Conservation (phyloP, 2,329 filamentous ascomycete genomes). For the Colletotrichum paranaense region DNA sequence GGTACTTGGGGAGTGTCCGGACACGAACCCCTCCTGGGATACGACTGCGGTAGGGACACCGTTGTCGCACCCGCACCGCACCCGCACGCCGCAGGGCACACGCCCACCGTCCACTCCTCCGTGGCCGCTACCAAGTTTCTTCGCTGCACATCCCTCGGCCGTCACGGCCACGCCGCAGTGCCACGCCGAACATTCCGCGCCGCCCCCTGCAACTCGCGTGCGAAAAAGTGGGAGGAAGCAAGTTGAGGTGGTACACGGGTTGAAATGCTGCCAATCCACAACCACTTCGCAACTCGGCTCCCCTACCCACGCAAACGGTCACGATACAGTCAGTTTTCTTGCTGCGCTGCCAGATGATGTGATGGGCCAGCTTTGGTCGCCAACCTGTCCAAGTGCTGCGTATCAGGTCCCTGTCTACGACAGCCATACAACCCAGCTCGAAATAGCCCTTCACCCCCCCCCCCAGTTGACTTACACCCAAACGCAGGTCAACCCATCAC, state of each 20-base stretch:
- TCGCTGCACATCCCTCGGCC: neutral
- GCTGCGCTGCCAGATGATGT: too few relatives aligned
- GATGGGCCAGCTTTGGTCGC: neutral
- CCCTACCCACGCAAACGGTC: neutral
- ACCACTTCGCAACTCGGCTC: neutral
- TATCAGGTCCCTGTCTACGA: neutral
- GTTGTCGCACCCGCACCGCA: neutral
- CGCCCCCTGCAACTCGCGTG: neutral
- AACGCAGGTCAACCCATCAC: neutral
- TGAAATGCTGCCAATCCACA: neutral
- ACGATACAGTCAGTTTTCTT: conserved; percentile 10
- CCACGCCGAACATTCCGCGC: conserved; percentile 12
- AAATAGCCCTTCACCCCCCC: conserved; percentile 12
- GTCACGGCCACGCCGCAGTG: conserved; percentile 1
- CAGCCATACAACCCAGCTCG: neutral
- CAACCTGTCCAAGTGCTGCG: neutral
- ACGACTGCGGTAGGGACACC: conserved; percentile 2
- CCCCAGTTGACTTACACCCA: neutral
- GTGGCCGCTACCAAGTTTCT: conserved; percentile 1
- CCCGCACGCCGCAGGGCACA: neutral
- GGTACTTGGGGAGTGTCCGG: neutral
- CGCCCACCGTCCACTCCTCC: conserved; percentile 7
- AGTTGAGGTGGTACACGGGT: neutral
- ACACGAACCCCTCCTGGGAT: neutral
- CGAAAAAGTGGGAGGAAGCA: conserved; percentile 11